A percentile compares a stretch with the other conserved stretches of the same genome.
Conservation (phyloP, 169 alveolate genomes). For the Plasmodium gallinaceum region DNA sequence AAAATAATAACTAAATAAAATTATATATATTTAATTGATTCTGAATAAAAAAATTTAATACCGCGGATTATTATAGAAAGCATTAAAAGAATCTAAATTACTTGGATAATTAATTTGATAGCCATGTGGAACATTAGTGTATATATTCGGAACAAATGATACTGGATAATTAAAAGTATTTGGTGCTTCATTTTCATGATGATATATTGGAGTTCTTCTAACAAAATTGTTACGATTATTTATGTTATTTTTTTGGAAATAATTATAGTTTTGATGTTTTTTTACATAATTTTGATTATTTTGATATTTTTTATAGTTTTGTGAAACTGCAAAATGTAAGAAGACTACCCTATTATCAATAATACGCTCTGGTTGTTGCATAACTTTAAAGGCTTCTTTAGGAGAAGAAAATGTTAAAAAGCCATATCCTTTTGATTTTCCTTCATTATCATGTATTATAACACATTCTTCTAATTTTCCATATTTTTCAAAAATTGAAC, state of each 20-base stretch:
- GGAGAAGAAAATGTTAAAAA: constrained; percentile 79
- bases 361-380: constrained; percentile 83
- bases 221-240: constrained; percentile 44
- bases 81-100: constrained; percentile 62
- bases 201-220: constrained; percentile 66
- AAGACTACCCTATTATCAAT: constrained; percentile 84
- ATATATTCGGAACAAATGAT: constrained; percentile 70
- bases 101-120: constrained; percentile 66
- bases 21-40: too few species aligned
- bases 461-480: constrained; percentile 85
- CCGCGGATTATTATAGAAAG: constrained; percentile 56
- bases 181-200: constrained; percentile 58
- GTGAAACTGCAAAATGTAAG: constrained; percentile 81
- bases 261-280: constrained; percentile 45
- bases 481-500: constrained; percentile 78
- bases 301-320: constrained; percentile 73
- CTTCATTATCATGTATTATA: constrained; percentile 82
- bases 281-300: constrained; percentile 53
- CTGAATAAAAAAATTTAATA: constrained; percentile 33
- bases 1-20: not conserved
- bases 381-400: constrained; percentile 83
- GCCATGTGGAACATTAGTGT: constrained; percentile 68
- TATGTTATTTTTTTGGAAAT: constrained; percentile 52
- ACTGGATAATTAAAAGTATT: constrained; percentile 69
- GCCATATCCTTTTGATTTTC: constrained; percentile 85